A percentile compares a stretch with the other conserved stretches of the same genome.
Conservation (phyloP, 1,284 basidiomycete genomes). For the Cutaneotrichosporon sp. region DNA sequence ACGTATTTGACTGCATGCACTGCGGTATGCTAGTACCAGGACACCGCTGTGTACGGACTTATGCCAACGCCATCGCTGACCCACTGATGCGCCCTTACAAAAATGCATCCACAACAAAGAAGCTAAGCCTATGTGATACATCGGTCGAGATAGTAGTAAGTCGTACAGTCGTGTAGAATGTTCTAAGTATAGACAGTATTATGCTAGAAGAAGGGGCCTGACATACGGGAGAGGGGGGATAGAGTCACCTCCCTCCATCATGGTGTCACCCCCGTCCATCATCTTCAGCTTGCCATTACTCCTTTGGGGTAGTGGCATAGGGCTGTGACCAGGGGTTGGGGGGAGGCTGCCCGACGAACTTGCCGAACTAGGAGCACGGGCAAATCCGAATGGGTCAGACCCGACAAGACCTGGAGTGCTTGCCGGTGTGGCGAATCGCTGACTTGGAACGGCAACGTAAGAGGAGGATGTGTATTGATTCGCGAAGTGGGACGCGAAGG, state of each 20-base stretch:
- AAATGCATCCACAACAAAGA: constrained; percentile 1
- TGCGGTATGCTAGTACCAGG: no score
- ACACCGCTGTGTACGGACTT: no score
- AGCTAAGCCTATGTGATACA: not conserved
- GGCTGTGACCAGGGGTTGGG: not conserved
- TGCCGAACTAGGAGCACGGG: not conserved
- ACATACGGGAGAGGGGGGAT: not conserved
- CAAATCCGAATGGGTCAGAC: not conserved
- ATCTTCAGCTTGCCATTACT: no score
- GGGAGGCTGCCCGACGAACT: not conserved
- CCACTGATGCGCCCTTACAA: not conserved
- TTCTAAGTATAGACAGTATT: no score
- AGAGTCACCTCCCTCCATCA: not conserved
- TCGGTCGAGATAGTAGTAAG: not conserved
- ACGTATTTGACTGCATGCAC: no score
- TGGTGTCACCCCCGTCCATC: not conserved
- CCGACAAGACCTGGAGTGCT: constrained; percentile 9
- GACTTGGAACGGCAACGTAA: not conserved
- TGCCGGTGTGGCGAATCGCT: constrained; percentile 2
- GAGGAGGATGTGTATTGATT: not conserved
- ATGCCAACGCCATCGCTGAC: no score
- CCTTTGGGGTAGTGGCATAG: not conserved
- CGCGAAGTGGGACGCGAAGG: not conserved
- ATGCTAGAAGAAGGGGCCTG: no score
- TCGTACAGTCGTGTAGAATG: not conserved